A percentile compares a stretch with the other conserved stretches of the same genome.
Evolutionary conservation across 805 yeast species (phyloP).

Genomic region (Wickerhamiella alocasiicola): DNA sequence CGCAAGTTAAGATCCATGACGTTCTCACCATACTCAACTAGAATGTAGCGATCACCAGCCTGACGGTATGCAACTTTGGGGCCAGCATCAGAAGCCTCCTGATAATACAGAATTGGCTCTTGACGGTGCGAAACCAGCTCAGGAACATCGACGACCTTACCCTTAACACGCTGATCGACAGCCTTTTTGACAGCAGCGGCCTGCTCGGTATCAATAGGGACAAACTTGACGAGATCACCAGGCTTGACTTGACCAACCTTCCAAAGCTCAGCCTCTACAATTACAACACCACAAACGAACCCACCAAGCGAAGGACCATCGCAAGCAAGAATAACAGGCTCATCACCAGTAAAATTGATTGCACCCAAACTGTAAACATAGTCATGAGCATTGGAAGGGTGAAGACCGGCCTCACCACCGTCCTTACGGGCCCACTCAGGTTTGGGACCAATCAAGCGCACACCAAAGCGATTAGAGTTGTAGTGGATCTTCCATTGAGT

Average conservation of each 20-base stretch:
- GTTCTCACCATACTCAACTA: constrained; percentile 89
- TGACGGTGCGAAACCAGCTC: constrained; percentile 45
- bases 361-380: constrained; percentile 95
- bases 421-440: constrained; percentile 93
- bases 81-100: constrained; percentile 36
- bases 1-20: constrained; percentile 71
- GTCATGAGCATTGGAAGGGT: constrained; percentile 97
- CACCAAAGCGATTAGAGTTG: constrained; percentile 95
- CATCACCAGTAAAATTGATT: constrained; percentile 96
- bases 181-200: constrained; percentile 52
- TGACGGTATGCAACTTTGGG: constrained; percentile 82
- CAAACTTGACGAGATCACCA: constrained; percentile 73
- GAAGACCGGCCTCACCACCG: constrained; percentile 97
- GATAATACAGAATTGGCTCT: constrained; percentile 49
- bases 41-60: constrained; percentile 89
- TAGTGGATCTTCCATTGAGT: constrained; percentile 90
- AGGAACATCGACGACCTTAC: constrained; percentile 18
- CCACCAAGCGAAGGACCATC: constrained; percentile 98
- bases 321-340: constrained; percentile 90
- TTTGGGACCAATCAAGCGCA: constrained; percentile 86
- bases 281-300: constrained; percentile 92
- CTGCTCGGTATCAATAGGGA: constrained; percentile 55
- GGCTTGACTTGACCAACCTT: constrained; percentile 96
- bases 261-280: constrained; percentile 94
- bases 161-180: constrained; percentile 40